These are phyloP conservation scores for Candida germanica DNA, from an alignment of 805 yeast genomes.

Conservation along the genomic window DNA sequence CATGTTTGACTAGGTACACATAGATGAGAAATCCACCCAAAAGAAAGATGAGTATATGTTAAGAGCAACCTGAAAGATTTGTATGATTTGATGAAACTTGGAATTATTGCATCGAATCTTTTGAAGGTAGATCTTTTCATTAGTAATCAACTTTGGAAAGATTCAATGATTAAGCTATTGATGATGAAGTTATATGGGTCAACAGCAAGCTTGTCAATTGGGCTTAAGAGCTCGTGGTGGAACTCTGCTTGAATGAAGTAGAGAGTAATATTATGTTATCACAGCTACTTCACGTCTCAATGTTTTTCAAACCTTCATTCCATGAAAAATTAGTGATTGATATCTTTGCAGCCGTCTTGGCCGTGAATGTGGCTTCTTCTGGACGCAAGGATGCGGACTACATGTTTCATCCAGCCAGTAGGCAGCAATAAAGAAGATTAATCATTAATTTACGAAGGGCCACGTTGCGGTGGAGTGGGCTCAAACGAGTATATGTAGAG, in stretches of 20 bases:
- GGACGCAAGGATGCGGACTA: constrained; percentile 65
- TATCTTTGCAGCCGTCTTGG: constrained; percentile 62
- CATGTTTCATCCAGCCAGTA: constrained; percentile 64
- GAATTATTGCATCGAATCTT: constrained; percentile 49
- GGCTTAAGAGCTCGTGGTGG: constrained; percentile 50
- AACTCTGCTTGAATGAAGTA: constrained; percentile 54
- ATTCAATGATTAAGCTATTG: constrained; percentile 48
- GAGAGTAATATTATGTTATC: constrained; percentile 57
- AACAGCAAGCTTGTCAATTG: constrained; percentile 33
- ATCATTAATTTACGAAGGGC: constrained; percentile 62
- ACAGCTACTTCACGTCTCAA: constrained; percentile 54
- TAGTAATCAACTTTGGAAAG: constrained; percentile 47
- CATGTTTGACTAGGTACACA: constrained; percentile 61
- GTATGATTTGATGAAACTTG: constrained; percentile 54
- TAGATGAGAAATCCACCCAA: constrained; percentile 35
- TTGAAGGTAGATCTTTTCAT: constrained; percentile 57
- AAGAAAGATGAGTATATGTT: constrained; percentile 37
- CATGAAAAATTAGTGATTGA: constrained; percentile 62
- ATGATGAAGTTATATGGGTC: constrained; percentile 38
- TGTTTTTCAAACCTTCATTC: constrained; percentile 57
- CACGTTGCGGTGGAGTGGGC: constrained; percentile 76
- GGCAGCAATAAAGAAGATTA: constrained; percentile 51
- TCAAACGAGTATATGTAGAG: constrained; percentile 54
- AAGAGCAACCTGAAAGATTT: constrained; percentile 48
- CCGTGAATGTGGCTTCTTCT: constrained; percentile 71